These are phyloP conservation scores for Boletellus sp. DNA, from an alignment of 768 basidiomycete genomes.

Conservation along the genomic window DNA sequence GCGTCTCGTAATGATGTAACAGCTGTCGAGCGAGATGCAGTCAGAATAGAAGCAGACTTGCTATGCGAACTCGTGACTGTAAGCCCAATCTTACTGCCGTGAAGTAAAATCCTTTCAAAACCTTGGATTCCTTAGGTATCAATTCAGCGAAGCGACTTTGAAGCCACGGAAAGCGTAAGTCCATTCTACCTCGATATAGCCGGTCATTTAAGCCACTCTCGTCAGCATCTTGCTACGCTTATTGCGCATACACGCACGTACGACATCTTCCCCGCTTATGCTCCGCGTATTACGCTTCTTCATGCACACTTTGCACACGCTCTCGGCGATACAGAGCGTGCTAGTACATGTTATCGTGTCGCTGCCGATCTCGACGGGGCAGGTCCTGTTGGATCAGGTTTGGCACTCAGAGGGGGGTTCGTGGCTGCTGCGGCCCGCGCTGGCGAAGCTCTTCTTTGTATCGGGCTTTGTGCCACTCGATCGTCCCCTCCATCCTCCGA, in stretches of 20 bases:
- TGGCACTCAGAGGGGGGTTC: constrained; percentile 32
- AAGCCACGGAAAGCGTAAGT: constrained; percentile 54
- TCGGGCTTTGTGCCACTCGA: constrained; percentile 37
- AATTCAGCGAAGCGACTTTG: constrained; percentile 67
- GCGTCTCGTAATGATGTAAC: constrained; percentile 48
- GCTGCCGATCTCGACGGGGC: constrained; percentile 49
- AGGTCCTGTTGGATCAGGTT: constrained; percentile 22
- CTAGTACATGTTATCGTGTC: constrained; percentile 58
- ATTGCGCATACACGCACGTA: constrained; percentile 62
- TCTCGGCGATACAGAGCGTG: constrained; percentile 48
- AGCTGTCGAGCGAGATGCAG: constrained; percentile 45
- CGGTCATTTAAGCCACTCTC: background rate
- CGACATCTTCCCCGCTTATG: constrained; percentile 51
- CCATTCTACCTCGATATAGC: background rate
- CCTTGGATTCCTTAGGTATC: constrained; percentile 41
- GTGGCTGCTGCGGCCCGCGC: constrained; percentile 47
- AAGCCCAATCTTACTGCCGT: constrained; percentile 15
- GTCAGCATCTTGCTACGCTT: constrained; percentile 40
- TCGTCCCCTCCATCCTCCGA: background rate
- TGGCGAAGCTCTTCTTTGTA: constrained; percentile 47
- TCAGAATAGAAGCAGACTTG: constrained; percentile 67
- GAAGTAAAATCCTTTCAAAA: background rate
- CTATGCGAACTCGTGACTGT: constrained; percentile 68
- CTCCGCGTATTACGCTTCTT: constrained; percentile 61
- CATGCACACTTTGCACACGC: constrained; percentile 76